Evolutionary conservation across 345 rosid genomes (phyloP).

Genomic region (Dipteronia sinensis): DNA sequence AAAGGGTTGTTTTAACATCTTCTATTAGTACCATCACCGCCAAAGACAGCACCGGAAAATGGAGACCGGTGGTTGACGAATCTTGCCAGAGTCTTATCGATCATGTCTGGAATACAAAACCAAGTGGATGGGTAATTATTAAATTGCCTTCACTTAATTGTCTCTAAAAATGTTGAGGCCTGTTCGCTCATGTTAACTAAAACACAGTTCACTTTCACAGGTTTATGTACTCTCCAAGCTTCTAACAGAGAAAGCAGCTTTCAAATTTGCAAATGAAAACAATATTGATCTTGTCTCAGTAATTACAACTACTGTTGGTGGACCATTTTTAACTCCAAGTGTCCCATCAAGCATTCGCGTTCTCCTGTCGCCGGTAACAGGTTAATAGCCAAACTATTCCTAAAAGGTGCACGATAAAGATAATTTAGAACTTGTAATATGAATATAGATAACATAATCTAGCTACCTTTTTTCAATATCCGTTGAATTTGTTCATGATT

Average conservation of each 20-base stretch:
- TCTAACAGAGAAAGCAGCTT: constrained; percentile 78
- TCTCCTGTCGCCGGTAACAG: constrained; percentile 75
- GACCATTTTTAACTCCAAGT: constrained; percentile 61
- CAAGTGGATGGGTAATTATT: constrained; percentile 76
- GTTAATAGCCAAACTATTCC: constrained; percentile 22
- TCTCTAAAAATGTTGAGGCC: not conserved
- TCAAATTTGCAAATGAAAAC: constrained; percentile 56
- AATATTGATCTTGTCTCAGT: constrained; percentile 70
- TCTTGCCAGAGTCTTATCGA: constrained; percentile 58
- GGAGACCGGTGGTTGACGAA: constrained; percentile 71
- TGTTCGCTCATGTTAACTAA: not conserved
- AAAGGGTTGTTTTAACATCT: constrained; percentile 81
- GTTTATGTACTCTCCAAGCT: constrained; percentile 74
- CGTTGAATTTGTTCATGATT: not conserved
- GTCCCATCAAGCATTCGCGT: constrained; percentile 79
- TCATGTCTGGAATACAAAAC: constrained; percentile 55
- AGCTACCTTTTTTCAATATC: too few relatives aligned
- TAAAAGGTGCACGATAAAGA: not conserved
- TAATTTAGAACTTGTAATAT: not conserved
- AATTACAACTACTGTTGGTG: constrained; percentile 70
- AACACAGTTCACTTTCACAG: constrained; percentile 33
- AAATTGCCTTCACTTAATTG: not conserved
- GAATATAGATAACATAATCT: not conserved
- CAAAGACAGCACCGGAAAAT: constrained; percentile 50
- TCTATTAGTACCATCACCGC: constrained; percentile 84